Conservation (phyloP, 805 yeast species). For the Metschnikowia henanensis region DNA sequence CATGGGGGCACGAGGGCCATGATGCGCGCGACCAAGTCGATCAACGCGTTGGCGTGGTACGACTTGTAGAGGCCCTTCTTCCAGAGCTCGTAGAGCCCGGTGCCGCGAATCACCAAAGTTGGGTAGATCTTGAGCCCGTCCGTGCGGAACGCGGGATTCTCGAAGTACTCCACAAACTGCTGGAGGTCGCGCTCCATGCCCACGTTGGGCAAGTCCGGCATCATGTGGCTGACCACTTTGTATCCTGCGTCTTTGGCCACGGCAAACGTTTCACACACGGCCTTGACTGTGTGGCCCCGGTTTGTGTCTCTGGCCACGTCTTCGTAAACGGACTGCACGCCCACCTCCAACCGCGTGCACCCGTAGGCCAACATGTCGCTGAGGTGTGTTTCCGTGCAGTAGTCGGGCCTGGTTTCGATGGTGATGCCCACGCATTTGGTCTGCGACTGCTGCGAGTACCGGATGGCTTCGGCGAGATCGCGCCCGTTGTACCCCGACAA, state of each 20-base stretch:
- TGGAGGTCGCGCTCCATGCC: constrained; percentile 98
- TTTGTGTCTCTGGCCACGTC: constrained; percentile 98
- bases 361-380: constrained; percentile 96
- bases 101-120: constrained; percentile 94
- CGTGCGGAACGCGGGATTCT: constrained; percentile 94
- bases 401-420: constrained; percentile 97
- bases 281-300: constrained; percentile 95
- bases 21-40: constrained; percentile 93
- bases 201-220: constrained; percentile 98
- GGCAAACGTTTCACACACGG: constrained; percentile 94
- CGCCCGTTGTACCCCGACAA: constrained; percentile 88
- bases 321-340: constrained; percentile 96
- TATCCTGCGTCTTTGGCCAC: constrained; percentile 98
- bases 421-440: constrained; percentile 99
- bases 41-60: constrained; percentile 90
- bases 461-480: constrained; percentile 87
- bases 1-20: constrained; percentile 97
- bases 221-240: constrained; percentile 97
- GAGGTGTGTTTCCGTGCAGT: constrained; percentile 93
- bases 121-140: constrained; percentile 97
- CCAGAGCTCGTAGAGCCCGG: constrained; percentile 97
- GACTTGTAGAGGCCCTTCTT: constrained; percentile 93
- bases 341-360: constrained; percentile 94
- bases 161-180: constrained; percentile 95
- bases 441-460: constrained; percentile 87